Conservation (phyloP, 768 basidiomycete species). For the Lactarius akahatsu region DNA sequence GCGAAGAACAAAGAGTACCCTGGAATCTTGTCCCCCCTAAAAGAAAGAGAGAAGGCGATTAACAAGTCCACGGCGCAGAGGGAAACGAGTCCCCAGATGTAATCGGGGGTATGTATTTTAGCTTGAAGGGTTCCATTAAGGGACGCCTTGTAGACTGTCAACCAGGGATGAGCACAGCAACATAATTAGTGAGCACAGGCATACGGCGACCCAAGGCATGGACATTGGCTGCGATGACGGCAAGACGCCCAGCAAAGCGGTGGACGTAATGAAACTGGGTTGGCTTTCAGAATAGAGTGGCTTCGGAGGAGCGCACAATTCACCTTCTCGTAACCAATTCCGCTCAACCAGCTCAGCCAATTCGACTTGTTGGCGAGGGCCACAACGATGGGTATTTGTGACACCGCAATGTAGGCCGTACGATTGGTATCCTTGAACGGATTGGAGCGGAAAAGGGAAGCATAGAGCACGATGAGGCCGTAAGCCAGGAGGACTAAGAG, state of each 20-base stretch:
- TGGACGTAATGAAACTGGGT: slow-evolving; percentile 53
- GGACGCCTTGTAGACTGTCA: slow-evolving; percentile 15
- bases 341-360: slow-evolving; percentile 41
- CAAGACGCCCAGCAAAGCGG: slow-evolving; percentile 48
- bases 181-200: slow-evolving; percentile 21
- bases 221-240: slow-evolving; percentile 43
- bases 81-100: slow-evolving; percentile 37
- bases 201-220: slow-evolving; percentile 46
- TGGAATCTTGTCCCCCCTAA: slow-evolving; percentile 39
- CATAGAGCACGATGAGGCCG: slow-evolving; percentile 37
- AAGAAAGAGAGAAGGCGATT: slow-evolving; percentile 41
- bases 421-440: slow-evolving; percentile 39
- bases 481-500: slow-evolving; percentile 40
- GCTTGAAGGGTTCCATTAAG: background rate
- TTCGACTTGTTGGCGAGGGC: slow-evolving; percentile 53
- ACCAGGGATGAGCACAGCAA: background rate
- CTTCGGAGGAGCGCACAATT: background rate
- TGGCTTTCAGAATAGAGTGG: background rate
- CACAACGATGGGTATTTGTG: slow-evolving; percentile 48
- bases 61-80: slow-evolving; percentile 40
- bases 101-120: background rate
- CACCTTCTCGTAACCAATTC: slow-evolving; percentile 50
- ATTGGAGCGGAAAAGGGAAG: slow-evolving; percentile 38
- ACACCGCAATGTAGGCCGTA: slow-evolving; percentile 40
- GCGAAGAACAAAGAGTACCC: slow-evolving; percentile 45